Evolutionary conservation across 2,329 filamentous ascomycete species (phyloP).

Genomic region (Fusarium virguliforme): DNA sequence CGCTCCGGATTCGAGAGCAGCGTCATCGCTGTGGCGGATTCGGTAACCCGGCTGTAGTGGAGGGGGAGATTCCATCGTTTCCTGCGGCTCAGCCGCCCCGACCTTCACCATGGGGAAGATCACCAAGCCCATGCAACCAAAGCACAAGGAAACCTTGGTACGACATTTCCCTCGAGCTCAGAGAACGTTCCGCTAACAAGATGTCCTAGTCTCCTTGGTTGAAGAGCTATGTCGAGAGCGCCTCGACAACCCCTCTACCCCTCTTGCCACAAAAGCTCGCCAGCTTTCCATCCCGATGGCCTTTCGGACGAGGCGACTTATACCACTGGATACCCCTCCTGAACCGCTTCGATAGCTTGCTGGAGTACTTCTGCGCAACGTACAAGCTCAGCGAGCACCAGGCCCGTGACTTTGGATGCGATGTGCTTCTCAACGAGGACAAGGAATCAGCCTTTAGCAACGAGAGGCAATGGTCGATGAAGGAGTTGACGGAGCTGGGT

Average conservation of each 20-base stretch:
- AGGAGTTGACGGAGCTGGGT: constrained; percentile 71
- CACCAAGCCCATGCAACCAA: constrained; percentile 76
- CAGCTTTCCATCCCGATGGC: constrained; percentile 91
- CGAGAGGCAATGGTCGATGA: constrained; percentile 62
- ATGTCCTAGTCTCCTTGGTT: constrained; percentile 85
- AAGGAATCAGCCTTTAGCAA: constrained; percentile 68
- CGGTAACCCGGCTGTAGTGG: constrained; percentile 65
- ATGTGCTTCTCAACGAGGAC: constrained; percentile 74
- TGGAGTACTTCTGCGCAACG: constrained; percentile 84
- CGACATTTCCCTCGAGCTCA: constrained; percentile 46
- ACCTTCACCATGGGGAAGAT: constrained; percentile 77
- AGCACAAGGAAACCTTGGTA: constrained; percentile 79
- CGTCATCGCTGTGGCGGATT: constrained; percentile 60
- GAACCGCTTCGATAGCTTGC: constrained; percentile 91
- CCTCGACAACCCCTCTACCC: constrained; percentile 79
- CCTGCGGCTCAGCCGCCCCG: constrained; percentile 73
- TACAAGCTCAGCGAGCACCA: constrained; percentile 89
- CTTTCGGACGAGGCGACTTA: constrained; percentile 93
- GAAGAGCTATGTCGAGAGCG: constrained; percentile 82
- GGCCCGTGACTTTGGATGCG: constrained; percentile 79
- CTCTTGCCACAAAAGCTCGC: constrained; percentile 83
- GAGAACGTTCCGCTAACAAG: constrained; percentile 49
- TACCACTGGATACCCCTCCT: constrained; percentile 98
- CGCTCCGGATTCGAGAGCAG: constrained; percentile 55
- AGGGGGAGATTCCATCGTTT: constrained; percentile 68